Evolutionary conservation across 805 yeast genomes (phyloP), one percentile per base, ranked within the genome.

Genomic region (Debaryomyces tyrocola): DNA sequence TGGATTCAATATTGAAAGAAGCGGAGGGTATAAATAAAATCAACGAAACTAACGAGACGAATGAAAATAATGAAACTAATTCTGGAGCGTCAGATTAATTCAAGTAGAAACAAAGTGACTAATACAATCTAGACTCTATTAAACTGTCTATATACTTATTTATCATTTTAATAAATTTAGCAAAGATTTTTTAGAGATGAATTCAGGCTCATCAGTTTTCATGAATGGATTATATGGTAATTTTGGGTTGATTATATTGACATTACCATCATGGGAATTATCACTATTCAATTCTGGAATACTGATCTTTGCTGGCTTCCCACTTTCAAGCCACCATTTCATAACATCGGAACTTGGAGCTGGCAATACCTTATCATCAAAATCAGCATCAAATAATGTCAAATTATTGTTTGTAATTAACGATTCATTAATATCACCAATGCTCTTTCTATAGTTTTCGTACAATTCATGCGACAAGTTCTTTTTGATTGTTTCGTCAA

Each of bases 291-390:
- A 57, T 36, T 77, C 77, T 4, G 70, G 65, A 8, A 87, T 73
- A 7, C 62, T 61, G 2, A 92, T 85, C 58, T 85, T 89, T 2
- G 91, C 90, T 10, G 84, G 78, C 48, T 77, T 75, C 0, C 94
- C 92, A 9, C 84, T 84, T 11, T 85, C 84, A 14, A 89, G 74
- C 99, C 99, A 94, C 99, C 99, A 94, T 63, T 89, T 88, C 18
- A 77, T 70, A 11, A 73, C 66, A 46, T 88, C 96, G 0, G 94
- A 80, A 47, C 96, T 85, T 12, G 99, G 99, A 1, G 96, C 88
- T 4, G 97, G 97, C 44, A 91, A 72, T 6, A 77, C 78, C 37
- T 63, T 57, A 39, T 63, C 66, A 20, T 60, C 60, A 34, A 61
- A 61, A 44, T 65, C 56, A 48, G 63, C 57, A 55, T 63, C 49